Evolutionary conservation across 2,329 filamentous ascomycete genomes (phyloP), one percentile per base, ranked within the genome.

Genomic region (Phialemonium atrogriseum): DNA sequence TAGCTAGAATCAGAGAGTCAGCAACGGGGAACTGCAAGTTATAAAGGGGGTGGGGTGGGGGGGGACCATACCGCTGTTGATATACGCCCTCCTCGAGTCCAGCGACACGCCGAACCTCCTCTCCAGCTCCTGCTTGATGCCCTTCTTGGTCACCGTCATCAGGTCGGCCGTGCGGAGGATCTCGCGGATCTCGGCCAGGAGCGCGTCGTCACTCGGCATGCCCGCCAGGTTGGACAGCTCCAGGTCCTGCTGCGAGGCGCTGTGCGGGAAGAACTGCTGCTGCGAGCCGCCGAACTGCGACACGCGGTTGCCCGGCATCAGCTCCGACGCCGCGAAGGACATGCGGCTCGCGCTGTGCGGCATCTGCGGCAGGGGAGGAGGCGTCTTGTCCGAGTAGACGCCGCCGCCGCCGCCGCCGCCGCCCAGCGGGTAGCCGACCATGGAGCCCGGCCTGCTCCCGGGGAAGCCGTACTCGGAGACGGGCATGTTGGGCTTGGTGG

Each of bases 121-220:
- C 69, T 98, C 91, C 36, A 98, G 64, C 64, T 98, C 91, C 45
- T 75, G 63, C 71, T 96, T 96, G 60, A 98, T 84, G 48, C 84
- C 86, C 76, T 98, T 98, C 77, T 98, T 98, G 44, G 91, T 98
- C 25, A 98, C 85, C 5, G 77, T 88, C 91, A 98, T 98, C 51
- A 98, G 64, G 60, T 98, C 91, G 2, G 87, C 88, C 10, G 83
- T 93, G 46, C 80, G 75, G 40, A 98, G 66, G 41, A 98, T 94
- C 51, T 95, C 87, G 31, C 91, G 76, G 47, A 98, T 98, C 68
- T 98, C 91, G 0, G 86, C 80, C 40, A 98, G 65, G 30, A 98
- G 68, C 9, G 85, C 82, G 50, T 98, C 91, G 46, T 98, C 91
- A 39, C 72, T 84, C 0, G 91, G 91, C 51, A 95, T 61, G 35